Evolutionary conservation across 2,329 filamentous ascomycete genomes (phyloP), one percentile per base, ranked within the genome.

Genomic region (Penicillium sp.): DNA sequence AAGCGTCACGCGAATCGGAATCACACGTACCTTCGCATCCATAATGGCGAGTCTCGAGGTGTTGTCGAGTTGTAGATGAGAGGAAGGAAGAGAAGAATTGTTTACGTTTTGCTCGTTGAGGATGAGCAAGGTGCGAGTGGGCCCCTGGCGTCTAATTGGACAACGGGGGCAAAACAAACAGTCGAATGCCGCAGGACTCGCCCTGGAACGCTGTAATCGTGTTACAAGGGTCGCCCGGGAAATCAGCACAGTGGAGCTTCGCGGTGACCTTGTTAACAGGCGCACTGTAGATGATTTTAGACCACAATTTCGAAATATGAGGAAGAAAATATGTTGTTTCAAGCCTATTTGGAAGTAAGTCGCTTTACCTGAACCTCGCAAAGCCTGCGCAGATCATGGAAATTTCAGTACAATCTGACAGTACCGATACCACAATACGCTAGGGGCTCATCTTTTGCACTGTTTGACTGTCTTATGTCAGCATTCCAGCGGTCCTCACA

Each of bases 1-100:
- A 45, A n/a, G 6, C 31, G 18, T 24, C 10, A 4, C 18, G 10
- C 36, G 21, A 21, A 18, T 10, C 10, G 21, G 12, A 21, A 5
- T 13, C 21, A 13, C 59, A 68, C 71, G 57, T 70, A 78, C 76
- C 70, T 77, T 78, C 57, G 74, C 75, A 65, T 79, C 76, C 76
- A 79, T 79, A 23, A 55, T 71, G 54, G 43, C n/a, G 34, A 23
- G 13, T 28, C 42, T 45, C 36, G 41, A 23, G 23, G 42, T 18
- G 15, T 43, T 36, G 41, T 36, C 42, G 56, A 46, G 42, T 42
- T 29, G 39, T 46, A 44, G 38, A 53, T 55, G 38, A 15, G 42
- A 49, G 39, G n/a, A 39, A 51, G 50, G 48, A 6, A 16, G 53
- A 49, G 42, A 46, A 47, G 43, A 52, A 52, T 62, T 63, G 61